Base-by-base conservation (phyloP, 805 yeast species). In the Lachancea thermotolerans region DNA sequence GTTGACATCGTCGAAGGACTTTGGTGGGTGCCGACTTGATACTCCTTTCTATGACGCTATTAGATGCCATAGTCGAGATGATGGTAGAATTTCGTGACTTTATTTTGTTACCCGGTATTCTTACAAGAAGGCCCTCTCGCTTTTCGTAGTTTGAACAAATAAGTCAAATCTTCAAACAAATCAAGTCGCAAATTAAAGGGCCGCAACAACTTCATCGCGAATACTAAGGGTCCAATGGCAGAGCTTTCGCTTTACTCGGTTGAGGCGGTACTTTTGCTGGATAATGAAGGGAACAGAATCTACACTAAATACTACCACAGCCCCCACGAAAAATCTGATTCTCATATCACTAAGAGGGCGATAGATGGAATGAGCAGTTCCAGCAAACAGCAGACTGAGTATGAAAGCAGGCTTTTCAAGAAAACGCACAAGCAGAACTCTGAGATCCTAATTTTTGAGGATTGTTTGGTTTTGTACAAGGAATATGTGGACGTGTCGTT, bases 251-350 rank as follows among this genome's bases (percentile, higher is more conserved):
- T 93, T 48, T 90, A 91, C 70, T 74, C 96, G 7, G 81, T 91
- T 42, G 75, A 84, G 34, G 93, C 96, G 3, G 72, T 85, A 37
- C 67, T 91, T 54, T 77, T 93, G 53, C 76, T 93, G 53, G 97
- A 90, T 64, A 77, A 72, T 55, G 83, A 82, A 45, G 96, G 95
- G 12, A 75, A 79, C 45, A 72, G 98, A 55, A 68, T 93, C 35
- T 85, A 77, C 58, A 82, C 95, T 51, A 90, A 90, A 60, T 93
- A 91, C 72, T 91, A 83, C 70, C 71, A 73, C 42, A 78, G 83
- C 10, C 85, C 88, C 34, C 81, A 81, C 52, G 65, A 57, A 34
- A 55, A 57, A 21, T 59, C 62, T 5, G 66, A 66, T 43, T 30
- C 33, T 11, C 33, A 30, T 11, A 9, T 11, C 12, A 30, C 14